These are phyloP conservation scores for Globisporangium megalacanthum DNA, from an alignment of 352 stramenopile species.

Conservation along the genomic window DNA sequence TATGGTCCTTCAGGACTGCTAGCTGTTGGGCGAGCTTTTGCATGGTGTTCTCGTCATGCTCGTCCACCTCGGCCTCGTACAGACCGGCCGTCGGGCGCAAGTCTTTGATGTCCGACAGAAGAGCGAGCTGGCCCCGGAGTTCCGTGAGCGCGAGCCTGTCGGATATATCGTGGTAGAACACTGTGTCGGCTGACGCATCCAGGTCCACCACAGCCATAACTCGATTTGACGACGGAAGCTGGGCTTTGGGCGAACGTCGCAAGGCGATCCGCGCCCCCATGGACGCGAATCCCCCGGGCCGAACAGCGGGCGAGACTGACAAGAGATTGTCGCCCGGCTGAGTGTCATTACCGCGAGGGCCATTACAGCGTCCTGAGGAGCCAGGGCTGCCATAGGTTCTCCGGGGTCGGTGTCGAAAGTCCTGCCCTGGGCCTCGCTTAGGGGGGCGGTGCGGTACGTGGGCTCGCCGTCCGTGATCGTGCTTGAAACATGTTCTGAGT, in stretches of 20 bases:
- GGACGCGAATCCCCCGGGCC: too few relatives aligned
- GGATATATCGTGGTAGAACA: constrained; percentile 2
- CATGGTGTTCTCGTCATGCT: background rate
- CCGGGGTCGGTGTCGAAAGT: too few relatives aligned
- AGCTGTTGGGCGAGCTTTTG: background rate
- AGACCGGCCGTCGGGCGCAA: background rate
- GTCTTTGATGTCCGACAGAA: background rate
- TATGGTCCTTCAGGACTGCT: background rate
- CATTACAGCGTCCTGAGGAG: too few relatives aligned
- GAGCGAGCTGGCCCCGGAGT: background rate
- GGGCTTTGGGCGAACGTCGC: background rate
- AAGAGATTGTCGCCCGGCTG: too few relatives aligned
- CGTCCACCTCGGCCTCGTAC: background rate
- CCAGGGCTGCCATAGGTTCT: too few relatives aligned
- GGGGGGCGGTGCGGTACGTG: too few relatives aligned
- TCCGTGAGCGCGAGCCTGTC: background rate
- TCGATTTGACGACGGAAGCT: background rate
- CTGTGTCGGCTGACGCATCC: background rate
- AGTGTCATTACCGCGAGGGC: too few relatives aligned
- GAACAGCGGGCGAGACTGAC: too few relatives aligned
- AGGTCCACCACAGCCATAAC: background rate
- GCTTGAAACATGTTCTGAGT: too few relatives aligned
- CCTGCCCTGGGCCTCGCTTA: too few relatives aligned
- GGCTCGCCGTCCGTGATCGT: too few relatives aligned
- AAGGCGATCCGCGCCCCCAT: too few relatives aligned